Evolutionary conservation across 805 yeast genomes (phyloP).

Genomic region (Candida maris): DNA sequence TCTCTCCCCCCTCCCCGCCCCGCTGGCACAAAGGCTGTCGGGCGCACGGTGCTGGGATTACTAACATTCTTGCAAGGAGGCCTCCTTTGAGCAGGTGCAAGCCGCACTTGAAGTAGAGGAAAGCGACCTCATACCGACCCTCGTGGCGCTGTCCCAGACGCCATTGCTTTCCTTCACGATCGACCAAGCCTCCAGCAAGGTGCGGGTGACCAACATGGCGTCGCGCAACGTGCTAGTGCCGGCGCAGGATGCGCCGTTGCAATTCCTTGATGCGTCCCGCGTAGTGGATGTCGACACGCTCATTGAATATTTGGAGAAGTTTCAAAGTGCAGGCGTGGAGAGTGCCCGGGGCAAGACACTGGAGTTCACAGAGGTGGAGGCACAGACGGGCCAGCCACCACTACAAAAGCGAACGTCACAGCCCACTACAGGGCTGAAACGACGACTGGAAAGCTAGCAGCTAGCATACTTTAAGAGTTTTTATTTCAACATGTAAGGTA

Average conservation of each 20-base stretch:
- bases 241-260: slow-evolving; percentile 16
- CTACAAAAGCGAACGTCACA: not conserved
- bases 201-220: slow-evolving; percentile 7
- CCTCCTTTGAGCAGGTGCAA: slow-evolving; percentile 1
- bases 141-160: slow-evolving; percentile 10
- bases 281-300: slow-evolving; percentile 6
- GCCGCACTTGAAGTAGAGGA: not conserved
- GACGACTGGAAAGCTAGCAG: slow-evolving; percentile 7
- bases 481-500: slow-evolving; percentile 1
- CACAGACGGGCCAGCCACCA: not conserved
- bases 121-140: slow-evolving; percentile 5
- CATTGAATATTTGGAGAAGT: slow-evolving; percentile 7
- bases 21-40: too few species aligned
- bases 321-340: slow-evolving; percentile 5
- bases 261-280: not conserved
- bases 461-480: slow-evolving; percentile 1
- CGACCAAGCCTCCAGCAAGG: slow-evolving; percentile 10
- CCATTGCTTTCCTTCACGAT: slow-evolving; percentile 17
- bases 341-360: slow-evolving; percentile 2
- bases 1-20: too few species aligned
- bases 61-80: not conserved
- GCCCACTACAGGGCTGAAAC: slow-evolving; percentile 3
- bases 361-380: not conserved
- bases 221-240: slow-evolving; percentile 19
- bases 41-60: not conserved